Conservation (phyloP, 192 early-diverging fungal species). For the Gamsiella multidivaricata region DNA sequence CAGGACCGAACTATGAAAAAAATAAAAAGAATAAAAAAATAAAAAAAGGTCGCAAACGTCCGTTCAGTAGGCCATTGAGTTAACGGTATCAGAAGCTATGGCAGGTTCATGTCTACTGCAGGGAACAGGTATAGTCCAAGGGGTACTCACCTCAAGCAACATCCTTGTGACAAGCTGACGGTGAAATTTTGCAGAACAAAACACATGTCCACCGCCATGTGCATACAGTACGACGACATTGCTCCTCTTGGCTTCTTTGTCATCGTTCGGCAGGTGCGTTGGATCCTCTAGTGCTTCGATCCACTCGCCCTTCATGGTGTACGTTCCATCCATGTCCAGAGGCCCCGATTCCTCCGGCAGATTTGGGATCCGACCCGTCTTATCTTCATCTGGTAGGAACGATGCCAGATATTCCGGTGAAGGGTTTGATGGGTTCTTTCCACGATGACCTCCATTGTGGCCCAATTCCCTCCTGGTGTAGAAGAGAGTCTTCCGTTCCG, state of each 20-base stretch:
- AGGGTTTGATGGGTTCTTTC: conserved; percentile 27
- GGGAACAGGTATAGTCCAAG: neutral
- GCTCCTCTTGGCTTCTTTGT: conserved; percentile 13
- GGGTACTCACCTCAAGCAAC: conserved; percentile 55
- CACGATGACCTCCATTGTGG: neutral
- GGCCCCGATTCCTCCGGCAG: conserved; percentile 47
- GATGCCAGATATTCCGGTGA: conserved; percentile 26
- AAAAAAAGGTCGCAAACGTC: too few relatives aligned
- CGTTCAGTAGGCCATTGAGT: too few relatives aligned
- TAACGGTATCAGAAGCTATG: too few relatives aligned
- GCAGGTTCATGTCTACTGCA: too few relatives aligned
- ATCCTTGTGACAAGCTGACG: conserved; percentile 55
- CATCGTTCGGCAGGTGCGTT: neutral
- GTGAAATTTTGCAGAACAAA: conserved; percentile 58
- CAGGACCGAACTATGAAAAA: conserved; percentile 29
- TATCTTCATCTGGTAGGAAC: conserved; percentile 21
- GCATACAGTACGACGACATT: conserved; percentile 74
- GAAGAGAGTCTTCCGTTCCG: conserved; percentile 19
- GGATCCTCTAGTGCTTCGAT: conserved; percentile 43
- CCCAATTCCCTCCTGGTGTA: conserved; percentile 20
- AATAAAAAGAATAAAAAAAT: neutral
- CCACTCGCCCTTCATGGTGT: conserved; percentile 59
- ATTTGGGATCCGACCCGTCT: conserved; percentile 4
- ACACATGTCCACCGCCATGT: conserved; percentile 81
- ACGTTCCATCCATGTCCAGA: conserved; percentile 16